Base-by-base conservation (phyloP, 306 rosid species). In the Vigna radiata region DNA sequence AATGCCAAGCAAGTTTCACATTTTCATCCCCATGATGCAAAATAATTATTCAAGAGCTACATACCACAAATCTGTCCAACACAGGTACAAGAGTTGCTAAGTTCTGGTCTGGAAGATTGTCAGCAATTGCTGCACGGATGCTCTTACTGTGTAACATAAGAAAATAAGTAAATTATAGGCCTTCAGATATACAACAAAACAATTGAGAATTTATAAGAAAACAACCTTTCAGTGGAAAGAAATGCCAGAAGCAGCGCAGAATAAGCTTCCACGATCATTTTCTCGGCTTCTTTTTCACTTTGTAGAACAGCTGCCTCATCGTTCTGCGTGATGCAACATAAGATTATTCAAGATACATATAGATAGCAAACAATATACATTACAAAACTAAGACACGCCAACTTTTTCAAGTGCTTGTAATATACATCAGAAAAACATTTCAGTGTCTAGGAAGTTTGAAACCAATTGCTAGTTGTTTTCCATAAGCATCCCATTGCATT, bases 11-110 rank as follows among this genome's bases (percentile, higher is more conserved):
- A n/a, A n/a, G n/a, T n/a, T n/a, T n/a, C n/a, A n/a, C n/a, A n/a
- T n/a, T n/a, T n/a, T n/a, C n/a, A n/a, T n/a, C n/a, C n/a, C n/a
- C n/a, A n/a, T n/a, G n/a, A 67, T 52, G 21, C 17, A 41, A 52
- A 46, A 46, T 19, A 17, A 68, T 6, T 59, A 43, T 6, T 41
- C 21, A 69, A 46, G 14, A 41, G 59, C 50, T 62, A 73, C 91
- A 65, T 92, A 96, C 99, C 98, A 92, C 97, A 72, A 96, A 96
- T 89, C 98, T 92, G 68, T 96, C 99, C 88, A 96, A 66, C 60
- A 96, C 99, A 18, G 99, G 99, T 31, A 96, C 99, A 44, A 95
- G 96, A 73, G 81, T 76, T 10, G 91, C 68, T 74, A 96, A 87
- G 81, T 83, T 96, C 89, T 73, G 75, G 63, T 79, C 86, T 15